These are phyloP conservation scores for Alternaria novae-zelandiae DNA, from an alignment of 2,329 filamentous ascomycete genomes.

Conservation along the genomic window DNA sequence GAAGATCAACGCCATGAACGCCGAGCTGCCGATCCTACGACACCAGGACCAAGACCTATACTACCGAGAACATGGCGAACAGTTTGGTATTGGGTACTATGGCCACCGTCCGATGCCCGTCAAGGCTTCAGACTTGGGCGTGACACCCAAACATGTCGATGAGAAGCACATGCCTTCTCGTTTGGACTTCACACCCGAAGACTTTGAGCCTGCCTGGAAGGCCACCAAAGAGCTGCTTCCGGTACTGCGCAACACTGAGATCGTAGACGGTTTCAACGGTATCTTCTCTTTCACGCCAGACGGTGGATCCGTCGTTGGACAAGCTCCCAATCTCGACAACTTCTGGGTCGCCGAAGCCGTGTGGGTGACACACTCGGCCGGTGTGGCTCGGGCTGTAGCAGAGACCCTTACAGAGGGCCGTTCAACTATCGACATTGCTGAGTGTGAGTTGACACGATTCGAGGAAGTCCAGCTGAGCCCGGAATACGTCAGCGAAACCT, in stretches of 20 bases:
- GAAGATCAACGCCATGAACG: slow-evolving; percentile 56
- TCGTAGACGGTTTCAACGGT: slow-evolving; percentile 69
- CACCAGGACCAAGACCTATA: slow-evolving; percentile 70
- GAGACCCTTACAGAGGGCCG: slow-evolving; percentile 64
- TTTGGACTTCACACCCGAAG: slow-evolving; percentile 64
- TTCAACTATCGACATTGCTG: slow-evolving; percentile 63
- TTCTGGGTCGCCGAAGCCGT: slow-evolving; percentile 71
- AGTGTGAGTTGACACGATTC: slow-evolving; percentile 66
- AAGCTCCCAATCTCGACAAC: slow-evolving; percentile 63
- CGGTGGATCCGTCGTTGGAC: slow-evolving; percentile 65
- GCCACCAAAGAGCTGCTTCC: slow-evolving; percentile 63
- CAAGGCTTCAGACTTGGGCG: slow-evolving; percentile 60
- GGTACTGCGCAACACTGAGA: slow-evolving; percentile 56
- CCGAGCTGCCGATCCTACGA: slow-evolving; percentile 64
- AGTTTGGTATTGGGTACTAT: slow-evolving; percentile 69
- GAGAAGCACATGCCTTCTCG: slow-evolving; percentile 70
- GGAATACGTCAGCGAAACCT: slow-evolving; percentile 65
- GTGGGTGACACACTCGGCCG: slow-evolving; percentile 71
- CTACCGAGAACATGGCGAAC: slow-evolving; percentile 69
- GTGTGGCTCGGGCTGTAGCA: slow-evolving; percentile 66
- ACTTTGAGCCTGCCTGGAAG: slow-evolving; percentile 68
- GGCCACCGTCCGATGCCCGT: slow-evolving; percentile 68
- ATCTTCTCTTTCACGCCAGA: slow-evolving; percentile 72
- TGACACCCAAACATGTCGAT: slow-evolving; percentile 60
- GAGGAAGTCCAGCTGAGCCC: slow-evolving; percentile 65